Percentiles rank a stretch among this genome's conserved stretches.
These are phyloP conservation scores for Antrodiella citrinella DNA, from an alignment of 768 basidiomycete genomes.

Conservation along the genomic window DNA sequence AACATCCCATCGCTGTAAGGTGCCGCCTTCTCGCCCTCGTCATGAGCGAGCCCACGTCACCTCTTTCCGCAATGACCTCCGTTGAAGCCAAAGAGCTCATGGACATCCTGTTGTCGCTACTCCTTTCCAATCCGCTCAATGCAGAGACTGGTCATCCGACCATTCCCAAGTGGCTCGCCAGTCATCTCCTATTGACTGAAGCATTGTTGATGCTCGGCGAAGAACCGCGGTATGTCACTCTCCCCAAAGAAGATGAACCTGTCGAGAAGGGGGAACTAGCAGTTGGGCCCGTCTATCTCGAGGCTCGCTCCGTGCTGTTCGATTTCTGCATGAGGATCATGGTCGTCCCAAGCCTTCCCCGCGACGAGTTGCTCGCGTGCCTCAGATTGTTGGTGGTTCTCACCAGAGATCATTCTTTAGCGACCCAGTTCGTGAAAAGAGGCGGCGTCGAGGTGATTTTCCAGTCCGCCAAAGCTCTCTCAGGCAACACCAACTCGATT, in stretches of 20 bases:
- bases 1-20: conserved; percentile 72
- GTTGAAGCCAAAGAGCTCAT: conserved; percentile 52
- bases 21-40: conserved; percentile 83
- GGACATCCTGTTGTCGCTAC: conserved; percentile 58
- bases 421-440: conserved; percentile 57
- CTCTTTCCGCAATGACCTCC: conserved; percentile 33
- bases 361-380: conserved; percentile 76
- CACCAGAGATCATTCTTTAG: conserved; percentile 62
- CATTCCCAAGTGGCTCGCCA: conserved; percentile 81
- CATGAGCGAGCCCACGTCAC: conserved; percentile 62
- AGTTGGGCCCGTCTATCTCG: conserved; percentile 52
- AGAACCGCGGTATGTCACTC: conserved; percentile 52
- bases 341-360: conserved; percentile 49
- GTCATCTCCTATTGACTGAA: conserved; percentile 80
- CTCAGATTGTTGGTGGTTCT: conserved; percentile 80
- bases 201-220: conserved; percentile 71
- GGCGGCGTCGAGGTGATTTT: conserved; percentile 62
- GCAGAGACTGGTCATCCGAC: conserved; percentile 44
- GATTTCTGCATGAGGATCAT: conserved; percentile 73
- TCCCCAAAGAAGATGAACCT: conserved; percentile 68
- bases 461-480: conserved; percentile 49
- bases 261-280: conserved; percentile 42
- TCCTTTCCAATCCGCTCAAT: conserved; percentile 48
- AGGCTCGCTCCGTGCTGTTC: conserved; percentile 62
- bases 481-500: conserved; percentile 37